phyloP scores from a whole-genome alignment of 495 filamentous ascomycete genomes.

The Penicillium fimorum region DNA sequence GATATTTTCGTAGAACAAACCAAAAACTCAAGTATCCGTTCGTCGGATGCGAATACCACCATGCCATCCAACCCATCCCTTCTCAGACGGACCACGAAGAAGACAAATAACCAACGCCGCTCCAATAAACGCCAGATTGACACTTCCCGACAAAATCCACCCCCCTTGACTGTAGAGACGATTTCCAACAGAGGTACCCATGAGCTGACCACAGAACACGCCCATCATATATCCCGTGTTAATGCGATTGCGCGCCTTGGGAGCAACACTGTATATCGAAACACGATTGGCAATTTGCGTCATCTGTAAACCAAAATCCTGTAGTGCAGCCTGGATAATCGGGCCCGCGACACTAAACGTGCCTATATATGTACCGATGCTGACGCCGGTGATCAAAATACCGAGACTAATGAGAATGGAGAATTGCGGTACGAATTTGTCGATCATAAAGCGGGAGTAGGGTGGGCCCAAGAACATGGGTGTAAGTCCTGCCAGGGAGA shows the following conservation, averaged over 20 bases:
- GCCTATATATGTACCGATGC: slow-evolving; percentile 69
- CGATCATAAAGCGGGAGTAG: slow-evolving; percentile 69
- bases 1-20: not conserved
- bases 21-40: not conserved
- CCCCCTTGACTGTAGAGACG: slow-evolving; percentile 65
- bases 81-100: slow-evolving; percentile 65
- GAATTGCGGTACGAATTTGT: slow-evolving; percentile 62
- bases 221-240: slow-evolving; percentile 84
- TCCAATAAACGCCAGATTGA: slow-evolving; percentile 64
- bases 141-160: slow-evolving; percentile 67
- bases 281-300: slow-evolving; percentile 72
- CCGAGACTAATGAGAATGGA: slow-evolving; percentile 61
- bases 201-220: slow-evolving; percentile 72
- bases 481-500: slow-evolving; percentile 72
- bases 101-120: slow-evolving; percentile 57
- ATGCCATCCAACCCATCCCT: slow-evolving; percentile 71
- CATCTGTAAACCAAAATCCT: slow-evolving; percentile 73
- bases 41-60: slow-evolving; percentile 47
- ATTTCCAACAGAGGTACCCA: slow-evolving; percentile 72
- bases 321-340: slow-evolving; percentile 68
- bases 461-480: slow-evolving; percentile 65
- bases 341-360: slow-evolving; percentile 67
- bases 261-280: slow-evolving; percentile 68
- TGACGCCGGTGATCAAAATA: slow-evolving; percentile 59
- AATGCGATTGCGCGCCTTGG: slow-evolving; percentile 69